Percentiles rank a stretch among this genome's conserved stretches.
Conservation (phyloP, 768 basidiomycete species). For the Daedalea quercina region DNA sequence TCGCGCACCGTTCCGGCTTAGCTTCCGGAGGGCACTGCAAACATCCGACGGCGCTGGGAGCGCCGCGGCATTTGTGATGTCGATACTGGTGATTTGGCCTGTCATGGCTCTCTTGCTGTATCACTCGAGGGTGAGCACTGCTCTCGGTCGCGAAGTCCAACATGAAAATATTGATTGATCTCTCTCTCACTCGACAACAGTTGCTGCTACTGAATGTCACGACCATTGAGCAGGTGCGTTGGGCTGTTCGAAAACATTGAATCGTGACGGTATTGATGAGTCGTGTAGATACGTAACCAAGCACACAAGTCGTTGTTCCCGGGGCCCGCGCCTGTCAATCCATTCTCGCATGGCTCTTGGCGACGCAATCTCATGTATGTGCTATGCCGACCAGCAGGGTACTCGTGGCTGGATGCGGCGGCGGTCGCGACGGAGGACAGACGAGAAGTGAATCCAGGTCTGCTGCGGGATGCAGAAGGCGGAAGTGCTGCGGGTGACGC, state of each 20-base stretch:
- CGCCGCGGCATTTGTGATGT: slow-evolving; percentile 71
- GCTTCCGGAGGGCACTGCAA: slow-evolving; percentile 40
- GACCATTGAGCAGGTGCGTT: slow-evolving; percentile 84
- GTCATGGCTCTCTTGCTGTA: slow-evolving; percentile 74
- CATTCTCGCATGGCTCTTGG: slow-evolving; percentile 80
- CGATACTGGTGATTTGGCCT: slow-evolving; percentile 75
- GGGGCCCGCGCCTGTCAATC: slow-evolving; percentile 68
- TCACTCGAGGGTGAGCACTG: slow-evolving; percentile 70
- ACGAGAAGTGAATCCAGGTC: slow-evolving; percentile 69
- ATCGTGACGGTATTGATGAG: slow-evolving; percentile 3
- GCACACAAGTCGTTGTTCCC: slow-evolving; percentile 67
- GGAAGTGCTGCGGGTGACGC: slow-evolving; percentile 19
- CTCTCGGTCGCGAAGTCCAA: not conserved
- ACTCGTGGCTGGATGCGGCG: slow-evolving; percentile 68
- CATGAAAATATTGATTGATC: not conserved
- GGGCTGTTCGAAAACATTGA: not conserved
- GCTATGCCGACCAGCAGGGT: slow-evolving; percentile 74
- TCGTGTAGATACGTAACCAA: slow-evolving; percentile 70
- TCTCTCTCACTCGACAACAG: slow-evolving; percentile 26
- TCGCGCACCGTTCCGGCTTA: slow-evolving; percentile 33
- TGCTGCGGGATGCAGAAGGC: slow-evolving; percentile 24
- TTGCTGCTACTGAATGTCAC: slow-evolving; percentile 83
- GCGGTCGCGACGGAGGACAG: slow-evolving; percentile 64
- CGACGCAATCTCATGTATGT: slow-evolving; percentile 67
- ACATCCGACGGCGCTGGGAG: slow-evolving; percentile 56